Evolutionary conservation across 495 filamentous ascomycete species (phyloP).

Genomic region (Neurospora intermedia): DNA sequence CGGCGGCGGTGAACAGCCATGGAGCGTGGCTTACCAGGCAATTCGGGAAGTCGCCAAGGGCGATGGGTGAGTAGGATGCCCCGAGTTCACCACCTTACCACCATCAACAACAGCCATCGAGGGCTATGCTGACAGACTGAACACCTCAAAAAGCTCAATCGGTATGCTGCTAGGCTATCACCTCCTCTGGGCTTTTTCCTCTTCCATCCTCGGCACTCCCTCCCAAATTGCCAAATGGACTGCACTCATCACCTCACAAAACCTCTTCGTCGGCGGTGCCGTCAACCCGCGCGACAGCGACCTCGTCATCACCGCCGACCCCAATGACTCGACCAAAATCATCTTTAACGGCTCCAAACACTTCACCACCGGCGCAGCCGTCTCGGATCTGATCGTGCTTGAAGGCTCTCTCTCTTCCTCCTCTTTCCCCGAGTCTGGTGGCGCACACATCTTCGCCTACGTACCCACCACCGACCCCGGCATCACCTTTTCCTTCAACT

Average conservation of each 20-base stretch:
- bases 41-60: constrained; percentile 49
- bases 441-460: constrained; percentile 46
- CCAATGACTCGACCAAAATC: constrained; percentile 32
- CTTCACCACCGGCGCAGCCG: constrained; percentile 53
- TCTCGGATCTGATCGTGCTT: constrained; percentile 51
- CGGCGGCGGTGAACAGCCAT: constrained; percentile 47
- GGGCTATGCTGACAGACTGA: background rate
- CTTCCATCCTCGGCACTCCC: constrained; percentile 42
- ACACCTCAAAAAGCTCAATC: constrained; percentile 25
- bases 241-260: constrained; percentile 42
- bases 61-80: constrained; percentile 33
- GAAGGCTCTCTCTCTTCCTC: constrained; percentile 41
- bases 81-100: background rate
- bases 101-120: constrained; percentile 3
- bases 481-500: constrained; percentile 48
- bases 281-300: constrained; percentile 53
- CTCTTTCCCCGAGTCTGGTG: constrained; percentile 14
- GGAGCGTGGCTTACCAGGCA: constrained; percentile 44
- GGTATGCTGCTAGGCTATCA: constrained; percentile 54
- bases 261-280: constrained; percentile 51
- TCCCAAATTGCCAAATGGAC: constrained; percentile 44
- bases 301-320: constrained; percentile 40
- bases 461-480: constrained; percentile 42
- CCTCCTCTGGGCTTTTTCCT: constrained; percentile 48
- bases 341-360: constrained; percentile 48